phyloP scores from a whole-genome alignment of 2,329 filamentous ascomycete genomes.

The Leptodontidium sp. region DNA sequence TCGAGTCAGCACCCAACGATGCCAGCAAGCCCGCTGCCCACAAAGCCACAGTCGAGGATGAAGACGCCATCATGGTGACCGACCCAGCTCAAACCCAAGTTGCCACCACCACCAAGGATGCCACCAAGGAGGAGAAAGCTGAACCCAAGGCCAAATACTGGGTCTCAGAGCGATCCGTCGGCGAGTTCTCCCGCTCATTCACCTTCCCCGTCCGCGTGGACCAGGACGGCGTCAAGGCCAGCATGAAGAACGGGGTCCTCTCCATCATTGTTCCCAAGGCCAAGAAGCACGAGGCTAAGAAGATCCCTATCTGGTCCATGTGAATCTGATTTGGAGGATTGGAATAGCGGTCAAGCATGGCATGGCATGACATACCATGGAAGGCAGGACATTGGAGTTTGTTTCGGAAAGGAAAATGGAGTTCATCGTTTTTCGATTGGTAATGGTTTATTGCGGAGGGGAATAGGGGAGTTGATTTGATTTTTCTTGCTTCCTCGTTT shows the following conservation, averaged over 20 bases:
- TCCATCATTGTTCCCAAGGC: constrained; percentile 72
- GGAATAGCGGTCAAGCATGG: background rate
- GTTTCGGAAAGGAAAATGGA: background rate
- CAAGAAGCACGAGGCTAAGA: constrained; percentile 63
- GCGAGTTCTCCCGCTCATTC: constrained; percentile 74
- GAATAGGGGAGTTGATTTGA: background rate
- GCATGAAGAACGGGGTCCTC: constrained; percentile 71
- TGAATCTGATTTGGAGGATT: background rate
- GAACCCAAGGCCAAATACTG: constrained; percentile 67
- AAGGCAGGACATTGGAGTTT: background rate
- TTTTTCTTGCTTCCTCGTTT: constrained; percentile 1
- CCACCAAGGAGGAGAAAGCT: constrained; percentile 33
- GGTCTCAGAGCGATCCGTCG: constrained; percentile 71
- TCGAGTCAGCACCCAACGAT: constrained; percentile 8
- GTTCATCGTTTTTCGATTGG: background rate
- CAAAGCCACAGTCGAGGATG: constrained; percentile 66
- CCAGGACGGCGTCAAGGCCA: constrained; percentile 66
- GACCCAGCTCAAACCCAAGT: background rate
- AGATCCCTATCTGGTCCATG: constrained; percentile 56
- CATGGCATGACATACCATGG: background rate
- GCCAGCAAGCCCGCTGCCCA: constrained; percentile 28
- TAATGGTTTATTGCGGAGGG: constrained; percentile 18
- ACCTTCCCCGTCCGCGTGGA: constrained; percentile 72
- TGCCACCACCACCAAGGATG: constrained; percentile 23
- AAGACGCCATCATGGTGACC: constrained; percentile 38